phyloP scores from a whole-genome alignment of 1,284 basidiomycete genomes.

The Earliella scabrosa region DNA sequence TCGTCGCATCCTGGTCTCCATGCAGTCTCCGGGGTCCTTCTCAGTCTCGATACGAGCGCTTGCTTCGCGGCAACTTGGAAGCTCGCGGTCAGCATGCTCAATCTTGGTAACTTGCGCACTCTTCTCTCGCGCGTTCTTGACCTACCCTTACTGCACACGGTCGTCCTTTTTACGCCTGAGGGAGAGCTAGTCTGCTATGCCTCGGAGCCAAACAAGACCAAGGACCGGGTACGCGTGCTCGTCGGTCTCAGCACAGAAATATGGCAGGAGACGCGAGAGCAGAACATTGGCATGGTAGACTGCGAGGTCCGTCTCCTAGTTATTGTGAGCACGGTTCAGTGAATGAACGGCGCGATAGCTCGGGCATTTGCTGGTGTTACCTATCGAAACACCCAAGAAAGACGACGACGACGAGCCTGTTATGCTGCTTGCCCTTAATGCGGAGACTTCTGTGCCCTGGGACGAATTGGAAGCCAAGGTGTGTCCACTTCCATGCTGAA shows the following conservation, averaged over 20 bases:
- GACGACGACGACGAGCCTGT: constrained; percentile 45
- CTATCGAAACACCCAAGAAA: constrained; percentile 44
- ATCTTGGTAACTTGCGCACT: constrained; percentile 61
- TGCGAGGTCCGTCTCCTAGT: constrained; percentile 59
- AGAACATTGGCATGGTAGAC: constrained; percentile 69
- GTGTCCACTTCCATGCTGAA: constrained; percentile 18
- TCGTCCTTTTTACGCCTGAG: constrained; percentile 61
- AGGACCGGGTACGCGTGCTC: constrained; percentile 73
- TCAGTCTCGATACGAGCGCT: not conserved
- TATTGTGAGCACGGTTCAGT: not conserved
- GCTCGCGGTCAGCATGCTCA: constrained; percentile 48
- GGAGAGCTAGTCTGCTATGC: constrained; percentile 67
- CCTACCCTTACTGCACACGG: constrained; percentile 61
- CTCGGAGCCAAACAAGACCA: constrained; percentile 52
- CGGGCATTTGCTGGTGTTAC: constrained; percentile 69
- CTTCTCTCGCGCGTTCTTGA: constrained; percentile 59
- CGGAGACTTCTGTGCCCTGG: constrained; percentile 62
- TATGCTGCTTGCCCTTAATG: constrained; percentile 71
- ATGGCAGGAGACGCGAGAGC: constrained; percentile 72
- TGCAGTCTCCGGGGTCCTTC: not conserved
- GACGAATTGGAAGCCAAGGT: constrained; percentile 66
- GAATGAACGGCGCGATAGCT: constrained; percentile 46
- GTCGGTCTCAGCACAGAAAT: constrained; percentile 73
- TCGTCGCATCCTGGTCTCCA: too few relatives aligned
- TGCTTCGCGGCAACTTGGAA: not conserved